Evolutionary conservation across 2,329 filamentous ascomycete genomes (phyloP).

Genomic region (Thielaviopsis musarum): DNA sequence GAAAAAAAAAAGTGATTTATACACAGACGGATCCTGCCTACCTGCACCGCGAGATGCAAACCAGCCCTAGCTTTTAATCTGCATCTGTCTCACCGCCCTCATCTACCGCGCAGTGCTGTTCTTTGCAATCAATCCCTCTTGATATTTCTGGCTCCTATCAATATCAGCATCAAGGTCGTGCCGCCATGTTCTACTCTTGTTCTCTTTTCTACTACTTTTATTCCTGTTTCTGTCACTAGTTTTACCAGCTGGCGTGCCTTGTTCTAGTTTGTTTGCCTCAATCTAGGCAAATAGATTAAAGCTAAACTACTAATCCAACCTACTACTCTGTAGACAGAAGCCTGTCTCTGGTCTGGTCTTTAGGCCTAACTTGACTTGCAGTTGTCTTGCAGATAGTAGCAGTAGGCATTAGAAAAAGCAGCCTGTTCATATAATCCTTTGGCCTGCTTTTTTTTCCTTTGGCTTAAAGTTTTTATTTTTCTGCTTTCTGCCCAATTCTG

Average conservation of each 20-base stretch:
- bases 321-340: background rate
- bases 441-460: background rate
- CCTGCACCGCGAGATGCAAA: background rate
- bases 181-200: background rate
- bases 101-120: background rate
- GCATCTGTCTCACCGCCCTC: background rate
- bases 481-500: background rate
- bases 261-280: background rate
- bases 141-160: background rate
- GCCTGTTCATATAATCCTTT: background rate
- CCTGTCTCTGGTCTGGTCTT: background rate
- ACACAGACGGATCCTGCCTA: background rate
- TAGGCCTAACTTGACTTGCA: background rate
- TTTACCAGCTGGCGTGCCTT: background rate
- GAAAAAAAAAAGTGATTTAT: background rate
- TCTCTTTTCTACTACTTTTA: background rate
- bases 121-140: background rate
- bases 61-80: background rate
- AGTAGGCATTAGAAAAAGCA: background rate
- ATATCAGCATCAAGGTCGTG: background rate
- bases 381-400: background rate
- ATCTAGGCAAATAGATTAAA: background rate
- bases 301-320: background rate
- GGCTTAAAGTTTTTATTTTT: background rate
- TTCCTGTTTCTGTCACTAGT: background rate